Conservation (phyloP, 352 stramenopile species). For the Globisporangium solare region DNA sequence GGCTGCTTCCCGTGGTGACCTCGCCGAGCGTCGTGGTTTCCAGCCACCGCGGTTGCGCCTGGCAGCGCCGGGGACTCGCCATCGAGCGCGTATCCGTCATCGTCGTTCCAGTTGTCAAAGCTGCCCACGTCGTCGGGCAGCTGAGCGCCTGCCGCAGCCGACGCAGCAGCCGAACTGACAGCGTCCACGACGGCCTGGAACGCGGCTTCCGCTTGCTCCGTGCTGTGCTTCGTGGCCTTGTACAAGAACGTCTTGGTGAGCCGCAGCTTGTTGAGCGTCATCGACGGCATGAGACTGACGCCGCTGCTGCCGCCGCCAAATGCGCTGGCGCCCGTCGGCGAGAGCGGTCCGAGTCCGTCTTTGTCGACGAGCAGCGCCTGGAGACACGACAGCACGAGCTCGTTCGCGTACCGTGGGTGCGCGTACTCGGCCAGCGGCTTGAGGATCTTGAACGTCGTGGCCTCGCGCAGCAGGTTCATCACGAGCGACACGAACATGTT, state of each 20-base stretch:
- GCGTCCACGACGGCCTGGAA: constrained; percentile 67
- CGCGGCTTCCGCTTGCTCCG: constrained; percentile 63
- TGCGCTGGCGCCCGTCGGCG: constrained; percentile 8
- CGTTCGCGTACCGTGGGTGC: constrained; percentile 65
- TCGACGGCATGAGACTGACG: constrained; percentile 22
- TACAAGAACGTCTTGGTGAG: constrained; percentile 66
- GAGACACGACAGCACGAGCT: constrained; percentile 45
- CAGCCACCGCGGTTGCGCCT: too few relatives aligned
- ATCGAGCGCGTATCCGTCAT: constrained; percentile 24
- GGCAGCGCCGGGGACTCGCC: constrained; percentile 4
- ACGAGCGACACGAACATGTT: constrained; percentile 70
- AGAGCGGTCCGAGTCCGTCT: constrained; percentile 12
- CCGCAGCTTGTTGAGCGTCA: constrained; percentile 53
- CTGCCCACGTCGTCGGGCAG: constrained; percentile 21
- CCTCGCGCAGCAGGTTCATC: constrained; percentile 60
- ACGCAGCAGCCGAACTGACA: constrained; percentile 45
- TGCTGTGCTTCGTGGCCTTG: constrained; percentile 59
- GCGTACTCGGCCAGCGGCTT: constrained; percentile 67
- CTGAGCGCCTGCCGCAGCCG: constrained; percentile 24
- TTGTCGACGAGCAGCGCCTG: constrained; percentile 30
- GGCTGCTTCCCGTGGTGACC: constrained; percentile 28
- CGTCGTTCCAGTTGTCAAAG: constrained; percentile 53
- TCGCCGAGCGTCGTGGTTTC: too few relatives aligned
- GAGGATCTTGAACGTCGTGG: constrained; percentile 56
- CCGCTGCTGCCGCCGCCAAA: background rate